Percentiles rank a stretch among this genome's conserved stretches.
Conservation (phyloP, 2,329 filamentous ascomycete species). For the Neofusicoccum ribis region DNA sequence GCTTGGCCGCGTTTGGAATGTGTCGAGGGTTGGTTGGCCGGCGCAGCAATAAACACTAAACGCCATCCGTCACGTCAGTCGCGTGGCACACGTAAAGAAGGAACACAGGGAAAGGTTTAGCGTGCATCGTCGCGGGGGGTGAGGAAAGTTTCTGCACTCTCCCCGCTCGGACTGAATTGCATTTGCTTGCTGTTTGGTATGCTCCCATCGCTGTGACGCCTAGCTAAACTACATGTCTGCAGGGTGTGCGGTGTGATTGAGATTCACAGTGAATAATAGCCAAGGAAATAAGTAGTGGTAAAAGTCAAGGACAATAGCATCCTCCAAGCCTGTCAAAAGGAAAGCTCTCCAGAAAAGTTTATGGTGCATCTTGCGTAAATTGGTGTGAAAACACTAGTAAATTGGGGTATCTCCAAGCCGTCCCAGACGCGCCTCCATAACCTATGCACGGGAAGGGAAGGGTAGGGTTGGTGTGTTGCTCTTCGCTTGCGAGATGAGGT, state of each 20-base stretch:
- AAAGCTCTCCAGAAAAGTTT: background rate
- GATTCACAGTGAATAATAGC: background rate
- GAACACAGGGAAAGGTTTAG: background rate
- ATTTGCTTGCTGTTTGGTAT: background rate
- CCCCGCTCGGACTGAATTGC: background rate
- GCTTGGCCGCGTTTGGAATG: background rate
- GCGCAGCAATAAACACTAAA: background rate
- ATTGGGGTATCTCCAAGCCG: slow-evolving; percentile 19
- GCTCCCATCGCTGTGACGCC: background rate
- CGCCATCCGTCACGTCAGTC: background rate
- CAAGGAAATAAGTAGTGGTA: slow-evolving; percentile 6
- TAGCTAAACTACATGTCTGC: background rate
- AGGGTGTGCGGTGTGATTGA: background rate
- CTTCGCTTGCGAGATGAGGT: slow-evolving; percentile 11
- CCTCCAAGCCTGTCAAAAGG: slow-evolving; percentile 5
- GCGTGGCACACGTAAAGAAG: background rate
- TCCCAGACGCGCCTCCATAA: slow-evolving; percentile 17
- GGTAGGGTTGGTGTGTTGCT: slow-evolving; percentile 6
- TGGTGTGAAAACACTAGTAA: slow-evolving; percentile 14
- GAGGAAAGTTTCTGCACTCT: background rate
- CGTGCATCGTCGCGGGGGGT: background rate
- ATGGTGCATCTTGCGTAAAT: slow-evolving; percentile 16
- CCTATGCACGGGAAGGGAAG: slow-evolving; percentile 7
- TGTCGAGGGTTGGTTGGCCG: background rate
- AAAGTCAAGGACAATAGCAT: slow-evolving; percentile 1